Base-by-base conservation (phyloP, 2,329 filamentous ascomycete species). In the Calonectria montana region DNA sequence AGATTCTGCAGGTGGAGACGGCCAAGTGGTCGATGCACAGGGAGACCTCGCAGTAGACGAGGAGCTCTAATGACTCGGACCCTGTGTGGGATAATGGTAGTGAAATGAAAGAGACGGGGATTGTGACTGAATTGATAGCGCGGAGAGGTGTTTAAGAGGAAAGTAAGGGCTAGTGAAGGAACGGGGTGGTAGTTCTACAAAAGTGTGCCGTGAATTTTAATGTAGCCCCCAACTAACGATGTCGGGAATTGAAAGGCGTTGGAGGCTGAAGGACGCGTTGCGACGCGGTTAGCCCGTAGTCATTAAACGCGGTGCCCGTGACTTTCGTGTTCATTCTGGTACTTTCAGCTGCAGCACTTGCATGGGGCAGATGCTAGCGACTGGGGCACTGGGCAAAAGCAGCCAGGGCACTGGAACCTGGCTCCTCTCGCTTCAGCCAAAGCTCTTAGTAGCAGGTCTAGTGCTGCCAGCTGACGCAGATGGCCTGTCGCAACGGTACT, bases 271-370 rank as follows among this genome's bases (percentile, higher is more conserved):
- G 41, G 69, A 64, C 75, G 76, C 75, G 76, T 73, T 69, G 69
- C 55, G 73, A 77, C 78, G 78, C 78, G 78, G 62, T 70, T 47
- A 53, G 67, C 29, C 62, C 23, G 41, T 57, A 73, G 63, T 69
- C 67, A 73, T 77, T 74, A 47, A 72, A 77, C 74, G 73, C 75
- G 75, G 59, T 68, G 50, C 72, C 72, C 65, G 75, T 78, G 75
- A 73, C 70, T 76, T 73, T 76, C 75, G 77, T 65, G 76, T 76
- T 73, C 65, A 67, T 29, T 35, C 55, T 37, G 71, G 67, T 65
- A 70, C 47, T 55, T 50, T n/a, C 47, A 41, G 59, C 35, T 27
- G 29, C n/a, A 27, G 35, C 39, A 47, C 63, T 16, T 47, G 39
- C 47, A 65, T 62, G 64, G 70, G 67, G 43, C 59, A 47, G 55